Base-by-base conservation (phyloP, 169 alveolate genomes). In the Plasmodium reichenowi region DNA sequence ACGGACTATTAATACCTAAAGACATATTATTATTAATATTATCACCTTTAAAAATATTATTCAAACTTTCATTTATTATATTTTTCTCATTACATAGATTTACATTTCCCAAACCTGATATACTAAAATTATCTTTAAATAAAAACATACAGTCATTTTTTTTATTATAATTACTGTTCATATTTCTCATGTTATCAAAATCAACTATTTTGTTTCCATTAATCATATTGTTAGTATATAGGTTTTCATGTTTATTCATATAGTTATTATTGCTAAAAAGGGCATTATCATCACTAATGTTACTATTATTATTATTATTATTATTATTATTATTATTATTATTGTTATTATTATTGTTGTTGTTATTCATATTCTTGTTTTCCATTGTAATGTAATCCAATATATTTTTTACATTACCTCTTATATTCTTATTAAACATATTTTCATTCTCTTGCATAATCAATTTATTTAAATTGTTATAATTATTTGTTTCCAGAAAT, bases 181-280 rank as follows among this genome's bases (percentile, higher is more conserved):
- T 67, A 12, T 48, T 58, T 63, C 66, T 56, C 47, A 17, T 17
- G 38, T 17, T 38, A 3, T 13, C 78, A 26, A 56, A 24, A 47
- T 64, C 78, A 13, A 6, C 76, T 22, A 64, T 12, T 78, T 58
- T 78, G 45, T 58, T 70, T 17, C 47, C 89, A 29, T 45, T 3
- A 50, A 32, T 52, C 47, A 24, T 48, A 20, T 13, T 60, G n/a
- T 22, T 52, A 29, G 24, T 13, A n/a, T 60, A 8, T 6, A 10
- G 10, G 54, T 54, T 74, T 43, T 54, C 62, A 38, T 38, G 47
- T 38, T 38, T 38, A 38, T 38, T 38, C 47, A 38, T 38, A 38
- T 38, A 38, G 9, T 38, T 38, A 38, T 38, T 38, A 38, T 38
- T 38, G 5, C 47, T 38, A 5, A 38, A 38, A 38, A 38, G 47